Conservation (phyloP, 1,139 yeast genomes). For the Meyerozyma carpophila region DNA sequence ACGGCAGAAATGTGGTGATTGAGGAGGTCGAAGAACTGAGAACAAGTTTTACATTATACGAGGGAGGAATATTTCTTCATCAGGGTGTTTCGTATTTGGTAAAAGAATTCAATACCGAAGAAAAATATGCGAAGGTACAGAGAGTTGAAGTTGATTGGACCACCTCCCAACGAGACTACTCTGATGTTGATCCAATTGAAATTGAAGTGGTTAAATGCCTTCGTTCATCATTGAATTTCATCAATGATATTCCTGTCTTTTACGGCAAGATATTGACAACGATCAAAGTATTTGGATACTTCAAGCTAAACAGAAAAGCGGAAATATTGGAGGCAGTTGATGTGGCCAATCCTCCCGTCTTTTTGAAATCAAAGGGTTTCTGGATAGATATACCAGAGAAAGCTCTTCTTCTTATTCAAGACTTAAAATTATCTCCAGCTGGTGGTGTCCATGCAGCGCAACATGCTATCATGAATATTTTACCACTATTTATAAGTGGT, state of each 20-base stretch:
- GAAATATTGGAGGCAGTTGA: conserved; percentile 89
- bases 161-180: conserved; percentile 84
- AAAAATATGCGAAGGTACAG: conserved; percentile 72
- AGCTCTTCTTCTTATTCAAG: conserved; percentile 54
- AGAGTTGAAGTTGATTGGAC: conserved; percentile 92
- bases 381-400: conserved; percentile 81
- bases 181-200: conserved; percentile 84
- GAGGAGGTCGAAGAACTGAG: conserved; percentile 91
- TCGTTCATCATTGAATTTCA: conserved; percentile 13
- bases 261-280: conserved; percentile 72
- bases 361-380: conserved; percentile 66
- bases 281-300: conserved; percentile 83
- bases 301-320: conserved; percentile 71
- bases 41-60: conserved; percentile 85
- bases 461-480: conserved; percentile 75
- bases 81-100: conserved; percentile 90
- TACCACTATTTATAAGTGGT: conserved; percentile 53
- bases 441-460: conserved; percentile 98
- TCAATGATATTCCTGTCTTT: conserved; percentile 58
- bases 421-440: conserved; percentile 61
- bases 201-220: conserved; percentile 62
- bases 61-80: conserved; percentile 91
- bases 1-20: conserved; percentile 65
- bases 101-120: conserved; percentile 73
- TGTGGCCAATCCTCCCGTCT: conserved; percentile 82